Evolutionary conservation across 169 alveolate species (phyloP).

Genomic region (Cryptosporidium andersoni): DNA sequence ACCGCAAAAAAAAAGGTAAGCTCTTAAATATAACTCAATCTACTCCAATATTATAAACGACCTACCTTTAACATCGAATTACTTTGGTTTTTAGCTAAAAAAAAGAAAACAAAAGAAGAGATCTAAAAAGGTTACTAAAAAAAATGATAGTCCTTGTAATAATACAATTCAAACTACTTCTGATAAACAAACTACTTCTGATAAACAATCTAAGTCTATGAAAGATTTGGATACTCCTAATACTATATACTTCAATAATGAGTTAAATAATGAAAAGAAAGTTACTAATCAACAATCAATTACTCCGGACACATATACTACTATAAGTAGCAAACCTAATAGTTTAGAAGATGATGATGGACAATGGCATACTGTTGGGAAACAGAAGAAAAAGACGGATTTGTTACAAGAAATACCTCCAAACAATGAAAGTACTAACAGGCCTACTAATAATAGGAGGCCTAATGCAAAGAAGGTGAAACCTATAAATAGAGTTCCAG

Average conservation of each 20-base stretch:
- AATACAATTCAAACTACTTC: background rate
- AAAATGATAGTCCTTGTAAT: background rate
- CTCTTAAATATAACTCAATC: background rate
- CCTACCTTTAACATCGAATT: slow-evolving; percentile 3
- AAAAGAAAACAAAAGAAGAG: slow-evolving; percentile 25
- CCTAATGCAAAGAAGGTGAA: slow-evolving; percentile 1
- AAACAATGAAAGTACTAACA: too few species aligned
- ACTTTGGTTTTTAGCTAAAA: slow-evolving; percentile 3
- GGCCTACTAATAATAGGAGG: too few species aligned
- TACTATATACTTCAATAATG: slow-evolving; percentile 38
- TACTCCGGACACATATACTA: slow-evolving; percentile 1
- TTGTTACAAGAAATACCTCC: too few species aligned
- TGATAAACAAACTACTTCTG: background rate
- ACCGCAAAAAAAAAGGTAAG: slow-evolving; percentile 62
- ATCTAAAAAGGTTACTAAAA: background rate
- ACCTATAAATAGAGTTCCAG: slow-evolving; percentile 59
- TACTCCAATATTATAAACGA: background rate
- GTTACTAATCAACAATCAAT: background rate
- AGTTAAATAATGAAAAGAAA: slow-evolving; percentile 24
- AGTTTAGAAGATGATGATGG: too few species aligned
- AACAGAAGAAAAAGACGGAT: too few species aligned
- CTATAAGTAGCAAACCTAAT: too few species aligned
- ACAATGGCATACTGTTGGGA: too few species aligned
- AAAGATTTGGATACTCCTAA: slow-evolving; percentile 13
- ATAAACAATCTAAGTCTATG: background rate